Base-by-base conservation (phyloP, 2,329 filamentous ascomycete species). In the Spiromastix sp. region DNA sequence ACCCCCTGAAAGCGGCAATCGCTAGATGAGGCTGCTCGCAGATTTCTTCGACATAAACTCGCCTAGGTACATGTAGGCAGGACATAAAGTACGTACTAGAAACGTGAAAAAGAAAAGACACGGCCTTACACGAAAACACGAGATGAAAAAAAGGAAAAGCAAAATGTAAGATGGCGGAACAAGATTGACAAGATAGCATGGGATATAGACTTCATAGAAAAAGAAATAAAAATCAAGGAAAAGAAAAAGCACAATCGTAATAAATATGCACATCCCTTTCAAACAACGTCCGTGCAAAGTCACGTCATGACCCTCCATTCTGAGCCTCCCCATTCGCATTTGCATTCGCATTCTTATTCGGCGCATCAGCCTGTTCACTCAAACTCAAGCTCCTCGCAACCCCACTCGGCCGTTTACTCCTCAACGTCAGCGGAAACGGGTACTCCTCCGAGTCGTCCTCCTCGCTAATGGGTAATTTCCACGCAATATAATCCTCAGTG, bases 401-500 rank as follows among this genome's bases (percentile, higher is more conserved):
- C n/a, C n/a, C n/a, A n/a, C n/a, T n/a, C n/a, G n/a, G n/a, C n/a
- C n/a, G n/a, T 43, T 61, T 64, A 51, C 68, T 71, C 43, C 70
- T 62, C 25, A 85, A 67, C 3, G 78, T 82, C 33, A 84, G 69
- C 25, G 79, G 79, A 63, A 81, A 82, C 22, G 74, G 71, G 52
- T 80, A 80, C 47, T 83, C 79, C 51, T 84, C 89, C 1, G 81
- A 77, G 48, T 96, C 91, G 67, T 96, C 91, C 58, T 95, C 87
- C 60, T 91, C 85, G 63, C 85, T 93, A 81, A 74, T 96, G 82
- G 89, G 91, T 40, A 96, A 68, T 65, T 93, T 94, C 91, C 91
- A 98, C 20, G 89, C 83, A 52, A 96, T 85, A 59, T 98, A 96
- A 56, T 98, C 91, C 63, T 98, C 91, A 0, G 91, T 96, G 64